Conservation (phyloP, 2,329 filamentous ascomycete species). For the Akanthomyces uredinophilus region DNA sequence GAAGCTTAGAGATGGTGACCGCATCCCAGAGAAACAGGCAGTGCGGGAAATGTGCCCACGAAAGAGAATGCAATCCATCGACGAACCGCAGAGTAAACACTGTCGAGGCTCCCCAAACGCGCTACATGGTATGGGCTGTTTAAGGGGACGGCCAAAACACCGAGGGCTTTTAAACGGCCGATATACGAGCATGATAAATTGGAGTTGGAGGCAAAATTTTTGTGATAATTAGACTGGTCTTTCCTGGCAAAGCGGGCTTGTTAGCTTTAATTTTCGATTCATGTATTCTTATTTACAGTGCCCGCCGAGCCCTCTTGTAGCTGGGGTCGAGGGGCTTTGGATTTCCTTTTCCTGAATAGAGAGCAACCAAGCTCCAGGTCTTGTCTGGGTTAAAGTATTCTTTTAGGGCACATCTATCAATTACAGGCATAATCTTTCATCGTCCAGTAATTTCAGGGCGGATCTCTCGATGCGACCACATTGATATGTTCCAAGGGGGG, state of each 20-base stretch:
- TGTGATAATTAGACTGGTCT: neutral
- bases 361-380: neutral
- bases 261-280: neutral
- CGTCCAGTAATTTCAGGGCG: too few species aligned
- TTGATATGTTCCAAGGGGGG: too few species aligned
- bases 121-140: too few species aligned
- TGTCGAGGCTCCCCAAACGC: neutral
- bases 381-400: too few species aligned
- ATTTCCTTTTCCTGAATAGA: neutral
- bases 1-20: neutral
- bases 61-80: neutral
- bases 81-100: neutral
- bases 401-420: too few species aligned
- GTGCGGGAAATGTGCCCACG: neutral
- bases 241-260: conserved; percentile 6
- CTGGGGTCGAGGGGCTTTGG: neutral
- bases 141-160: neutral
- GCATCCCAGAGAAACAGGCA: neutral
- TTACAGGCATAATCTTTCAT: too few species aligned
- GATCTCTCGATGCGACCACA: too few species aligned
- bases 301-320: neutral
- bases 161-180: neutral
- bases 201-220: conserved; percentile 1
- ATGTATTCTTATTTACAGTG: neutral
- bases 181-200: neutral